phyloP scores from a whole-genome alignment of 2,329 filamentous ascomycete genomes.

The Claviceps monticola region DNA sequence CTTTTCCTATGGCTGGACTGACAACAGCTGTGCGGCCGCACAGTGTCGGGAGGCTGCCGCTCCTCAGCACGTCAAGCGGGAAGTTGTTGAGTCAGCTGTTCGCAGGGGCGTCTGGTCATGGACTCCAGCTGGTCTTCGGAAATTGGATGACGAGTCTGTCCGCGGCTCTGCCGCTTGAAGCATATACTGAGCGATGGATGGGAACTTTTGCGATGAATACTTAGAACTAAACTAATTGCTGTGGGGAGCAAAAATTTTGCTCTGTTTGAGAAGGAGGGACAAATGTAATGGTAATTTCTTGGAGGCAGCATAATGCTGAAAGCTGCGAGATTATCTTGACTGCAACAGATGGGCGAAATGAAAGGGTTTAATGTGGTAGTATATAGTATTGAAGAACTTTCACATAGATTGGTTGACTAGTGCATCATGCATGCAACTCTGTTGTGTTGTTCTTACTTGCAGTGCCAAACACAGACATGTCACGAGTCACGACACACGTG shows the following conservation, averaged over 20 bases:
- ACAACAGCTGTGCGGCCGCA: slow-evolving; percentile 26
- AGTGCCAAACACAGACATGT: too few relatives aligned
- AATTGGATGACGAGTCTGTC: slow-evolving; percentile 18
- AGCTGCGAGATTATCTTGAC: slow-evolving; percentile 18
- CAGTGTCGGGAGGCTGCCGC: slow-evolving; percentile 18
- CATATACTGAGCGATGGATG: slow-evolving; percentile 8
- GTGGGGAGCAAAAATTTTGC: slow-evolving; percentile 15
- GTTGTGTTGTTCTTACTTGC: too few relatives aligned
- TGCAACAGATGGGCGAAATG: slow-evolving; percentile 12
- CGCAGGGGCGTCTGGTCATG: slow-evolving; percentile 21
- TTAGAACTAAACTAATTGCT: slow-evolving; percentile 15
- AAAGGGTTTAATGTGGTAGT: slow-evolving; percentile 11
- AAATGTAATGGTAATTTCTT: slow-evolving; percentile 19
- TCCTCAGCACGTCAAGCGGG: slow-evolving; percentile 17
- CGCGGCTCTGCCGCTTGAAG: slow-evolving; percentile 17
- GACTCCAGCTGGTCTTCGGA: slow-evolving; percentile 18
- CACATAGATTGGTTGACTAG: not conserved
- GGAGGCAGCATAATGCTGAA: slow-evolving; percentile 18
- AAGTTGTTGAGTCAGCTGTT: slow-evolving; percentile 18
- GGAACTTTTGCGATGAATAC: slow-evolving; percentile 8
- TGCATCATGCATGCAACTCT: not conserved
- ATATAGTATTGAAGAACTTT: slow-evolving; percentile 4
- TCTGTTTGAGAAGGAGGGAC: slow-evolving; percentile 13
- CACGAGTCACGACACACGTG: too few relatives aligned
- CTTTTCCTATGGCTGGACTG: slow-evolving; percentile 25